These are phyloP conservation scores for Halophytophthora polymorphica DNA, from an alignment of 352 stramenopile species.

Conservation along the genomic window DNA sequence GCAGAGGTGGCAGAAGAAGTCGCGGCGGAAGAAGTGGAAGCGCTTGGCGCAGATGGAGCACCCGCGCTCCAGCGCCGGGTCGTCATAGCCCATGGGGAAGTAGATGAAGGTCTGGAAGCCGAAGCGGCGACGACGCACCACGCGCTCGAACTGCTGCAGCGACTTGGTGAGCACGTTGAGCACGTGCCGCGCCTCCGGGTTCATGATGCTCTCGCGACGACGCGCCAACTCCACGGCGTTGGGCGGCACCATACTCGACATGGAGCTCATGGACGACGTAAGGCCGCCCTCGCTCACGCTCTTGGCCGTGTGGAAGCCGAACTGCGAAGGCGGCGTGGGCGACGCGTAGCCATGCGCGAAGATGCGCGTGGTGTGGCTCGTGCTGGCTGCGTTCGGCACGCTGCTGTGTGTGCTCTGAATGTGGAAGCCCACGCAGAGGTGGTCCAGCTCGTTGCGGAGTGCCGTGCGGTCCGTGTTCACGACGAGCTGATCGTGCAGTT, in stretches of 20 bases:
- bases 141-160: constrained; percentile 46
- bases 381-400: constrained; percentile 22
- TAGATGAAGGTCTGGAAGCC: constrained; percentile 70
- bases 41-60: constrained; percentile 45
- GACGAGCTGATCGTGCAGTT: constrained; percentile 46
- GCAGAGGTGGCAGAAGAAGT: constrained; percentile 55
- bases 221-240: constrained; percentile 26
- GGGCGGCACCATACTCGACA: constrained; percentile 8
- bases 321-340: constrained; percentile 29
- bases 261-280: constrained; percentile 12
- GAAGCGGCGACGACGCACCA: constrained; percentile 60
- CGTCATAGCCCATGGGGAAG: constrained; percentile 30
- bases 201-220: constrained; percentile 40
- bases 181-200: constrained; percentile 47
- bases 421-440: constrained; percentile 51
- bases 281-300: constrained; percentile 1
- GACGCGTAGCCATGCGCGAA: constrained; percentile 58
- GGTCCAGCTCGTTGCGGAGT: constrained; percentile 46
- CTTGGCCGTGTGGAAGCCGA: constrained; percentile 15
- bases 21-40: constrained; percentile 46
- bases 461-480: constrained; percentile 32
- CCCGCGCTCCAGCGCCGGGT: constrained; percentile 38
- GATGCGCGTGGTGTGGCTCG: constrained; percentile 43
- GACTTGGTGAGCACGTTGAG: constrained; percentile 47
- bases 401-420: constrained; percentile 32